Evolutionary conservation across 495 filamentous ascomycete genomes (phyloP).

Genomic region (Lepidopterella palustris): DNA sequence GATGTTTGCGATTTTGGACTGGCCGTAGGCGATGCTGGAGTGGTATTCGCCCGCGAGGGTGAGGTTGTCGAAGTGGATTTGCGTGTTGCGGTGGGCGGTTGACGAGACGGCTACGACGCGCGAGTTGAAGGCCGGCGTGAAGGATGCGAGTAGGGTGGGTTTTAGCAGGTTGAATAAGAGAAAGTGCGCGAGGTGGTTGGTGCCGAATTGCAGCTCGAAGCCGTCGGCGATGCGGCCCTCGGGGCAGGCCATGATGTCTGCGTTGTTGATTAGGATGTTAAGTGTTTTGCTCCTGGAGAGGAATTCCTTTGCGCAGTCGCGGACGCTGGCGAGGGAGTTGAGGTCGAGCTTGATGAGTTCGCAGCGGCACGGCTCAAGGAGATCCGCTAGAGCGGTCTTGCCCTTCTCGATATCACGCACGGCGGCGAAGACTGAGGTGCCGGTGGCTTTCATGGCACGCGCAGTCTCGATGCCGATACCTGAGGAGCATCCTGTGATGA

Average conservation of each 20-base stretch:
- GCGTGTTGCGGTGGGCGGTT: constrained; percentile 13
- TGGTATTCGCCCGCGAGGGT: constrained; percentile 11
- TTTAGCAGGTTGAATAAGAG: constrained; percentile 29
- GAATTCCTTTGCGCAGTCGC: constrained; percentile 38
- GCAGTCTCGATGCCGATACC: constrained; percentile 50
- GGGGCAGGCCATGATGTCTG: constrained; percentile 22
- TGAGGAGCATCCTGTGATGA: constrained; percentile 65
- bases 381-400: constrained; percentile 27
- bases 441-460: constrained; percentile 42
- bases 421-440: constrained; percentile 43
- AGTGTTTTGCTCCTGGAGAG: constrained; percentile 30
- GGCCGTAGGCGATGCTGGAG: constrained; percentile 8
- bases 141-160: constrained; percentile 16
- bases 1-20: constrained; percentile 25
- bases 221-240: constrained; percentile 23
- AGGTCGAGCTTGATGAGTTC: constrained; percentile 43
- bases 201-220: constrained; percentile 26
- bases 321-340: constrained; percentile 41
- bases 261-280: constrained; percentile 29
- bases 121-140: constrained; percentile 21
- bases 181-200: constrained; percentile 30
- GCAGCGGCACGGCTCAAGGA: constrained; percentile 7
- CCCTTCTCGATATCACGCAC: constrained; percentile 40
- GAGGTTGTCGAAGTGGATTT: constrained; percentile 26
- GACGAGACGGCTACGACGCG: constrained; percentile 22